Evolutionary conservation across 306 rosid genomes (phyloP), one percentile per base, ranked within the genome.

Genomic region (Phaseolus lunatus): DNA sequence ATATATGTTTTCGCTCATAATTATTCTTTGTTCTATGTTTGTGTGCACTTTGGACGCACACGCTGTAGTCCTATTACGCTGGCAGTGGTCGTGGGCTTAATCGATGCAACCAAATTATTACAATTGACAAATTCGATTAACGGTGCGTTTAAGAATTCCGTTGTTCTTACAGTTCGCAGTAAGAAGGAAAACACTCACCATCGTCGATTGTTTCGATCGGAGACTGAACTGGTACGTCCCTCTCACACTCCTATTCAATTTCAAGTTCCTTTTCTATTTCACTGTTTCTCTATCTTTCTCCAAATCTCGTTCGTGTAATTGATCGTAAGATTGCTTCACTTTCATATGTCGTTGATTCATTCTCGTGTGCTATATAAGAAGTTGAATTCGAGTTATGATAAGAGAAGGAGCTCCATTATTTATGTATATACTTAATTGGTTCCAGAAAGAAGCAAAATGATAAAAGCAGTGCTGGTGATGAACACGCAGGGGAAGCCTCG

Each of bases 401-500:
- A 50, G 43, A 52, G 50, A 37, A 54, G 3, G 3, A 53, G 18
- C 23, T 26, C 44, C 15, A 31, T 33, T 23, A 33, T 45, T 80
- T 5, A 14, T 52, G 7, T 14, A 7, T 29, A 0, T 9, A 19
- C 10, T 80, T 18, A 20, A 20, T 56, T 67, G 76, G 18, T 63
- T 53, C 3, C 85, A 63, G 86, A 76, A 67, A 52, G 48, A 43
- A 26, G 15, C 64, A 74, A 86, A 48, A 95, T 95, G 99, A 95
- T 95, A 56, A 90, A 82, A 47, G 85, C 97, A 48, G 99, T 92
- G 82, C 70, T 92, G 76, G 97, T 95, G 82, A 77, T 95, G 85
- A 95, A 90, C 85, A 95, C 97, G 37, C 92, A 88, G 78, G 99
- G 97, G 74, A 95, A 89, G 84, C 97, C 97, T 77, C 97, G 99